These are phyloP conservation scores for Arthromyces matolae DNA, from an alignment of 768 basidiomycete genomes.

Conservation along the genomic window DNA sequence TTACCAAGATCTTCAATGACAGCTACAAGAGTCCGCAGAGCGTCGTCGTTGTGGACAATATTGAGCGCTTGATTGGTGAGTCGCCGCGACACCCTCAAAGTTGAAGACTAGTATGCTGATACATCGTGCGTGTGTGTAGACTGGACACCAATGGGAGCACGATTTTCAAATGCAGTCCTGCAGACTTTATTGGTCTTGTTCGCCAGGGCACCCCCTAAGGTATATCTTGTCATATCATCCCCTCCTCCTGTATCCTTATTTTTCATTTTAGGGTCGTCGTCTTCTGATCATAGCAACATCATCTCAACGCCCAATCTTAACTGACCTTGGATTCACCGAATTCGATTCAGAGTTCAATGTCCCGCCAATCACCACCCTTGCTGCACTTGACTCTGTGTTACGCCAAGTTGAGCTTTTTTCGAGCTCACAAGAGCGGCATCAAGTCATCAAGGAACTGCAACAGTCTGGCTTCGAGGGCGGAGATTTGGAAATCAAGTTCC, in stretches of 20 bases:
- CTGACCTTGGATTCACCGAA: conserved; percentile 86
- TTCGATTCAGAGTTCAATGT: conserved; percentile 89
- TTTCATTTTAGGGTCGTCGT: conserved; percentile 66
- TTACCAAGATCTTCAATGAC: conserved; percentile 91
- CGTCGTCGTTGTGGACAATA: conserved; percentile 91
- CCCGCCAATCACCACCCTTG: conserved; percentile 72
- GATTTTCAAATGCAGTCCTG: conserved; percentile 92
- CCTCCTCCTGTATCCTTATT: not conserved
- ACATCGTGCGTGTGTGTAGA: conserved; percentile 55
- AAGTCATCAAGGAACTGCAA: conserved; percentile 61
- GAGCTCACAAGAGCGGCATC: conserved; percentile 46
- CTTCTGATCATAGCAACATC: conserved; percentile 91
- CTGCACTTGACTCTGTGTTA: conserved; percentile 72
- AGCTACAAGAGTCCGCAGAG: conserved; percentile 97
- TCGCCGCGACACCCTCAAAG: not conserved
- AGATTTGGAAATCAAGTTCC: conserved; percentile 45
- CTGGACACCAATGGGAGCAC: conserved; percentile 95
- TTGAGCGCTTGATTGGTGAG: conserved; percentile 89
- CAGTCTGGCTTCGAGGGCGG: conserved; percentile 68
- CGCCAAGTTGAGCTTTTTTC: conserved; percentile 77
- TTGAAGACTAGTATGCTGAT: not conserved
- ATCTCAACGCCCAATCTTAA: conserved; percentile 80
- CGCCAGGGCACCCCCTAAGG: conserved; percentile 89
- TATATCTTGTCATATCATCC: conserved; percentile 26
- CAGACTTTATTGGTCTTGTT: conserved; percentile 89